Evolutionary conservation across 2,329 filamentous ascomycete genomes (phyloP).

Genomic region (Fusarium begoniae): DNA sequence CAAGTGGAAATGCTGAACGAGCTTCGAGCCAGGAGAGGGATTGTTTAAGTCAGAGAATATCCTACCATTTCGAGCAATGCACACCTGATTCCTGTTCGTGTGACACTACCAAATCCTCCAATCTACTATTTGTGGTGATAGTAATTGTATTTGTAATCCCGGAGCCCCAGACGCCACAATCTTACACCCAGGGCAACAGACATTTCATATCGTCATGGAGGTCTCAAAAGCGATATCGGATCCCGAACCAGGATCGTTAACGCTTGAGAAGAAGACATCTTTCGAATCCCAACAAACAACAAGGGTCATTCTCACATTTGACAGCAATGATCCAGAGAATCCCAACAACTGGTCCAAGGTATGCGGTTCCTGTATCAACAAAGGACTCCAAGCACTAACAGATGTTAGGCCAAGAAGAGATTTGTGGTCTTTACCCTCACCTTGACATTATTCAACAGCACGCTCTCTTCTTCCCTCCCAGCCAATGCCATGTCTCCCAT

Average conservation of each 20-base stretch:
- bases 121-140: neutral
- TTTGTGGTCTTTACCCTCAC: slow-evolving; percentile 10
- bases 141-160: neutral
- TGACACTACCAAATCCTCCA: neutral
- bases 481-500: slow-evolving; percentile 1
- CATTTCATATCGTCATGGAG: neutral
- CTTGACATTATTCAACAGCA: neutral
- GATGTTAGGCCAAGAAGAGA: neutral
- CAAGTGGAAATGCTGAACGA: neutral
- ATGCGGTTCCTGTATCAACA: neutral
- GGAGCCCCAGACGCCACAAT: neutral
- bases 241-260: neutral
- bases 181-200: no score
- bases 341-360: slow-evolving; percentile 14
- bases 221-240: neutral
- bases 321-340: neutral
- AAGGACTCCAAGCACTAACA: neutral
- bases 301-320: neutral
- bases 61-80: neutral
- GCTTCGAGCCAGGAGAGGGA: neutral
- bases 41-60: neutral
- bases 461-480: neutral
- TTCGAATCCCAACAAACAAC: neutral
- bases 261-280: neutral
- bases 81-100: neutral